Evolutionary conservation across 257 asterid species (phyloP), one percentile per base, ranked within the genome.

Genomic region (Plantago major): DNA sequence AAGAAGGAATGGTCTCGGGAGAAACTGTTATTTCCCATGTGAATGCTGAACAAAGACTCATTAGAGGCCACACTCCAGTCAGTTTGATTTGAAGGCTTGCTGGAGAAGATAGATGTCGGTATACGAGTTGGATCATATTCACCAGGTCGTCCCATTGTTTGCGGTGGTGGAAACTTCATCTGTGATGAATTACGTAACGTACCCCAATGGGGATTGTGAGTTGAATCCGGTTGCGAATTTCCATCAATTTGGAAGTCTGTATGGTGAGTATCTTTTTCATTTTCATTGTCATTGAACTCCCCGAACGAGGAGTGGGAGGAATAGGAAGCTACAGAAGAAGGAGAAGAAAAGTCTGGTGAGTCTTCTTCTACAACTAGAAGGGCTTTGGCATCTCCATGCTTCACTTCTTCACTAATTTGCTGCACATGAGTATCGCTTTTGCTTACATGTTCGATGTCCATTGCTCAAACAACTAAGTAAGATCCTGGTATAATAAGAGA

Each of bases 21-120:
- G 68, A 90, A 85, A 63, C 97, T 90, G 67, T 53, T 79, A 62
- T 83, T 85, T 42, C 95, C 95, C 87, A 78, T 79, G 18, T 86
- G 95, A 53, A 92, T 84, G 64, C 99, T 92, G 78, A 92, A 92
- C 43, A 92, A 63, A 0, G 99, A 92, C 43, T 89, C 99, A 11
- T 89, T 92, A 1, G 99, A 92, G 46, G 94, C 78, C 10, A 65
- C 65, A 51, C 99, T 92, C 99, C 99, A 92, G 0, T 89, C 95
- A 19, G 67, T 50, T 0, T 76, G 69, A 26, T 73, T 76, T 4
- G 81, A 11, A 1, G 88, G 76, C 19, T 79, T 80, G 3, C 68
- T 55, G 0, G 87, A 46, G 28, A 92, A 92, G n/a, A 89, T 22
- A 3, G 95, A 84, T 2, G 90, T 57, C 0, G 96, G 99, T 10